These are phyloP conservation scores for Pythium guiyangense DNA, from an alignment of 352 stramenopile species.

Conservation along the genomic window DNA sequence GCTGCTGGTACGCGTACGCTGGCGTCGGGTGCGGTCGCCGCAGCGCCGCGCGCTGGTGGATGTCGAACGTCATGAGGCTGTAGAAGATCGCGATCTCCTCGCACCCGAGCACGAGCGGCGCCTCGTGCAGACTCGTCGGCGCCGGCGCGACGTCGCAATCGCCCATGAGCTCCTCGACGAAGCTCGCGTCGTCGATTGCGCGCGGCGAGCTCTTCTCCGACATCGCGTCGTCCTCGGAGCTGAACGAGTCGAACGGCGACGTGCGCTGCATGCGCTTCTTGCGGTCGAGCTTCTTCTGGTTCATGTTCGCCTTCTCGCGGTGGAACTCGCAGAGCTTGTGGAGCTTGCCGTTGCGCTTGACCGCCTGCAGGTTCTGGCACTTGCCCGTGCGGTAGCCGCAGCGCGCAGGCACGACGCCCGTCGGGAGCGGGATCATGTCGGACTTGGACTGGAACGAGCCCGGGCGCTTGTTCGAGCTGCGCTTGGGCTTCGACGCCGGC, in stretches of 20 bases:
- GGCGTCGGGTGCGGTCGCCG: slow-evolving; percentile 8
- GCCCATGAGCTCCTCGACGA: slow-evolving; percentile 12
- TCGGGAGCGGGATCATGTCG: slow-evolving; percentile 16
- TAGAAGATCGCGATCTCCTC: slow-evolving; percentile 79
- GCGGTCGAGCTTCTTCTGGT: slow-evolving; percentile 84
- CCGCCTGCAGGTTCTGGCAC: slow-evolving; percentile 70
- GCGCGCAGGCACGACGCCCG: slow-evolving; percentile 30
- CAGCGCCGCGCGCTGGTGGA: slow-evolving; percentile 18
- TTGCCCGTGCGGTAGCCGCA: slow-evolving; percentile 82
- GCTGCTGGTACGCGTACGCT: slow-evolving; percentile 11
- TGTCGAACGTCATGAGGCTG: slow-evolving; percentile 74
- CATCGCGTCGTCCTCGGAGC: slow-evolving; percentile 33
- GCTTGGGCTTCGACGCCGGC: slow-evolving; percentile 7
- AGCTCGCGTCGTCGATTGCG: slow-evolving; percentile 35
- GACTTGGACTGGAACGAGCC: slow-evolving; percentile 9
- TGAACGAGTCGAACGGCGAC: slow-evolving; percentile 35
- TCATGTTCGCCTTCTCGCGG: slow-evolving; percentile 77
- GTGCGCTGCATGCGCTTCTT: slow-evolving; percentile 73
- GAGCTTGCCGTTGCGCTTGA: slow-evolving; percentile 80
- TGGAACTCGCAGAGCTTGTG: slow-evolving; percentile 87
- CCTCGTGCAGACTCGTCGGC: slow-evolving; percentile 63
- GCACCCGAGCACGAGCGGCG: slow-evolving; percentile 45
- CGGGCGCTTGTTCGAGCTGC: slow-evolving; percentile 10
- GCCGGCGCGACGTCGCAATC: slow-evolving; percentile 11
- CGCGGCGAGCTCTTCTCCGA: slow-evolving; percentile 38